Percentiles rank a stretch among this genome's conserved stretches.
phyloP scores from a whole-genome alignment of 495 filamentous ascomycete species.

The Xylaria intraflava region DNA sequence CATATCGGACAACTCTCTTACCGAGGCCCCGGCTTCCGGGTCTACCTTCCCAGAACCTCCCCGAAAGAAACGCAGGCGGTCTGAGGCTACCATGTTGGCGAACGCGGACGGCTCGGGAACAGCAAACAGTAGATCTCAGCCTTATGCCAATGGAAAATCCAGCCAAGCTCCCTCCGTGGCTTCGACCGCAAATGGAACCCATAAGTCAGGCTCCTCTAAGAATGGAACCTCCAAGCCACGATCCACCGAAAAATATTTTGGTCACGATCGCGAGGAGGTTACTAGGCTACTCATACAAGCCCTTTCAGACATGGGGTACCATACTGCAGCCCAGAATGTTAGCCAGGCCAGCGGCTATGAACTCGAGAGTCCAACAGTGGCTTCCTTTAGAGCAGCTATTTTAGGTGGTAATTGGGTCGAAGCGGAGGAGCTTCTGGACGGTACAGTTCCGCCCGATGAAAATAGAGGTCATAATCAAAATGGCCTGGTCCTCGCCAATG shows the following conservation, averaged over 20 bases:
- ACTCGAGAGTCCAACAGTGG: slow-evolving; percentile 78
- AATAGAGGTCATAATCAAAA: slow-evolving; percentile 37
- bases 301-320: slow-evolving; percentile 79
- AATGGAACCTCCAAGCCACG: slow-evolving; percentile 34
- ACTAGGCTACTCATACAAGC: slow-evolving; percentile 90
- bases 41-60: neutral
- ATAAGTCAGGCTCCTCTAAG: slow-evolving; percentile 24
- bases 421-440: slow-evolving; percentile 76
- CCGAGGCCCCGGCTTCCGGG: slow-evolving; percentile 15
- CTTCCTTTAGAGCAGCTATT: slow-evolving; percentile 75
- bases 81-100: slow-evolving; percentile 23
- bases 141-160: slow-evolving; percentile 24
- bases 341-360: slow-evolving; percentile 80
- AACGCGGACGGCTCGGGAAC: slow-evolving; percentile 16
- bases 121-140: slow-evolving; percentile 22
- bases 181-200: slow-evolving; percentile 29
- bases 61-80: slow-evolving; percentile 22
- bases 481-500: slow-evolving; percentile 41
- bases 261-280: slow-evolving; percentile 89
- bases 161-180: slow-evolving; percentile 12
- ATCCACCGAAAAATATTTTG: slow-evolving; percentile 43
- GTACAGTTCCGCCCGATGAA: slow-evolving; percentile 44
- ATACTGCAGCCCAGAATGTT: slow-evolving; percentile 63
- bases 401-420: slow-evolving; percentile 75
- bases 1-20: slow-evolving; percentile 14